Percentiles rank a stretch among this genome's conserved stretches.
phyloP scores from a whole-genome alignment of 805 yeast species.

The Candida coquimbonensis region DNA sequence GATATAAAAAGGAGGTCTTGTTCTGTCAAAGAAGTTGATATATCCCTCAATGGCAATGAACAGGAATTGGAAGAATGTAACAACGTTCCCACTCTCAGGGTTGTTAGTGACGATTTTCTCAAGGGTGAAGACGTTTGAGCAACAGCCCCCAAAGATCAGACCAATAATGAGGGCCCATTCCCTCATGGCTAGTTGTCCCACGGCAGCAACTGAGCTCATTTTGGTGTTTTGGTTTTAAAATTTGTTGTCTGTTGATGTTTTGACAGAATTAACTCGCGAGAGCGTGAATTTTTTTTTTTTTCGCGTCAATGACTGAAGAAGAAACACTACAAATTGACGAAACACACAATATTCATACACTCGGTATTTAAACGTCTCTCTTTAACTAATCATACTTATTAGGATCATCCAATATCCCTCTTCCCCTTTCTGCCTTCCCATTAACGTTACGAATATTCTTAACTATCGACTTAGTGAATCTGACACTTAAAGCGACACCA shows the following conservation, averaged over 20 bases:
- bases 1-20: constrained; percentile 26
- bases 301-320: too few relatives aligned
- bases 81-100: constrained; percentile 36
- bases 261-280: too few relatives aligned
- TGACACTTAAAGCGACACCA: not conserved
- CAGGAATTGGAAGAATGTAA: constrained; percentile 52
- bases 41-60: constrained; percentile 42
- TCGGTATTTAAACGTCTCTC: too few relatives aligned
- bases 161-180: constrained; percentile 13
- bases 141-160: constrained; percentile 63
- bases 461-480: too few relatives aligned
- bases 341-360: too few relatives aligned
- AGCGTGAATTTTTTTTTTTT: too few relatives aligned
- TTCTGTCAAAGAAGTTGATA: constrained; percentile 26
- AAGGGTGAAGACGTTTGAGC: constrained; percentile 55
- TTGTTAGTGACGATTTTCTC: constrained; percentile 41
- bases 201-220: constrained; percentile 7
- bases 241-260: too few relatives aligned
- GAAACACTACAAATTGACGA: too few relatives aligned
- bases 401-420: too few relatives aligned
- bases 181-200: constrained; percentile 9
- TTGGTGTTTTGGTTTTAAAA: constrained; percentile 27
- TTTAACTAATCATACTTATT: too few relatives aligned
- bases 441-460: too few relatives aligned
- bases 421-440: too few relatives aligned